Base-by-base conservation (phyloP, 2,329 filamentous ascomycete species). In the Fusarium piperis region DNA sequence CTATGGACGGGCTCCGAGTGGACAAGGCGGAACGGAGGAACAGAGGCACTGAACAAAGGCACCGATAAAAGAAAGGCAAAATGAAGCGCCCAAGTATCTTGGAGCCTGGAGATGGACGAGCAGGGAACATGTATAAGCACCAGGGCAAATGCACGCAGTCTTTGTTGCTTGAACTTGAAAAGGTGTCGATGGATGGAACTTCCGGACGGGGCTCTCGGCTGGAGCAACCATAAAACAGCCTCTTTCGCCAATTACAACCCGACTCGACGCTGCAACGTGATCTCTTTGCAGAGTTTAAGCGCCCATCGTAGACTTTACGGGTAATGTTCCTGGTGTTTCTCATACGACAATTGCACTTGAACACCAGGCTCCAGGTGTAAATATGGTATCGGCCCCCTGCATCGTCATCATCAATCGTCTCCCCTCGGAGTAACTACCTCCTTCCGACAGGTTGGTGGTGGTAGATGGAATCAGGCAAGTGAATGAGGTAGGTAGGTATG, bases 221-320 rank as follows among this genome's bases (percentile, higher is more conserved):
- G 58, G 39, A 32, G 52, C 30, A 35, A 36, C 52, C 30, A 35
- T 26, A 56, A 46, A 26, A 26, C 53, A 68, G 65, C 58, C 59
- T 68, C 59, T 59, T 30, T 64, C 57, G 35, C 44, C 53, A 66
- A 38, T 48, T 51, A 51, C n/a, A 51, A 32, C 46, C 46, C 46
- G 46, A 51, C 46, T 51, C 46, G 38, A 36, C 51, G 51, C 30
- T 28, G 20, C 55, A 46, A 55, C 41, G 48, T 48, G 62, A 65
- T 53, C 48, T 18, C 33, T 28, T 33, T 36, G 35, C 16, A 59
- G 30, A 36, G 44, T 60, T 60, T 44, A 60, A 64, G 44, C 61
- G 46, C 46, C 39, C 53, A 64, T 57, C 13, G 41, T 57, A 62
- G 56, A 67, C 46, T 44, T 44, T 44, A 44, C 20, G 39, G 23